Evolutionary conservation across 345 rosid species (phyloP).

Genomic region (Hirschfeldia incana): DNA sequence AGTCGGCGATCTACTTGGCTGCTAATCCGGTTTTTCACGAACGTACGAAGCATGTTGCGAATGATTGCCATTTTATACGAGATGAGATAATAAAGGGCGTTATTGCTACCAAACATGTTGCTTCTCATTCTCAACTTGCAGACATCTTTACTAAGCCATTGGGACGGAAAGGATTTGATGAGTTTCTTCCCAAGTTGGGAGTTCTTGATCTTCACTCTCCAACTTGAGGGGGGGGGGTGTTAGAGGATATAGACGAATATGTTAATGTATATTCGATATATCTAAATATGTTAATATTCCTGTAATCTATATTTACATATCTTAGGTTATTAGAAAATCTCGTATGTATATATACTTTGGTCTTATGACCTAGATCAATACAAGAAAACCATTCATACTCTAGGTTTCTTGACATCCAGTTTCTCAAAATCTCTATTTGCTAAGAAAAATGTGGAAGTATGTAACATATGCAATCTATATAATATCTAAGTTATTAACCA

Average conservation of each 20-base stretch:
- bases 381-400: not conserved
- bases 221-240: not conserved
- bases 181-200: not conserved
- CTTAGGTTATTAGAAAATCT: not conserved
- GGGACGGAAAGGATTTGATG: not conserved
- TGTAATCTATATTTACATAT: not conserved
- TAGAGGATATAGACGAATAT: not conserved
- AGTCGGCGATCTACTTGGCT: not conserved
- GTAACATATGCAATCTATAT: no score
- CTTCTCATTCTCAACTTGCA: not conserved
- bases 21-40: not conserved
- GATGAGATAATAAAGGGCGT: not conserved
- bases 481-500: no score
- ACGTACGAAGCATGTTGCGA: not conserved
- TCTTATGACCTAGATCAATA: not conserved
- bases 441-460: no score
- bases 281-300: not conserved
- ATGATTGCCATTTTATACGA: not conserved
- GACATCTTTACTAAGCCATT: not conserved
- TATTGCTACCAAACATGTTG: not conserved
- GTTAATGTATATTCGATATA: not conserved
- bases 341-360: not conserved
- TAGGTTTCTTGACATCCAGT: not conserved
- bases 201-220: not conserved
- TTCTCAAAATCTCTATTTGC: no score